These are phyloP conservation scores for Nothomitra cinnamomea DNA, from an alignment of 2,329 filamentous ascomycete genomes.

Conservation along the genomic window DNA sequence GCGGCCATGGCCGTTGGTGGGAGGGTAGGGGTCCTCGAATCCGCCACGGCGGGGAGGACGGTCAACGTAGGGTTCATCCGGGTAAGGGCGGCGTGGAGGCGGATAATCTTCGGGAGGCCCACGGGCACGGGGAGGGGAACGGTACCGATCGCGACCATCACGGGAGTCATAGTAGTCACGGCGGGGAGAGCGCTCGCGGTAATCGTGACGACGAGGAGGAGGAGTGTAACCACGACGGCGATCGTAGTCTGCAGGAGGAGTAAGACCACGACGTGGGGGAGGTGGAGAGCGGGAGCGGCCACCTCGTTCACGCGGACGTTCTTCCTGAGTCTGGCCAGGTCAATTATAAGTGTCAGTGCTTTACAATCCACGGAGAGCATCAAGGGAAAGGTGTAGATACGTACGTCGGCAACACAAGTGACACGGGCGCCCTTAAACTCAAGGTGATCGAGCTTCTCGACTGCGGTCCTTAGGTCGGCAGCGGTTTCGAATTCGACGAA, in stretches of 20 bases:
- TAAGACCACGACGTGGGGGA: slow-evolving; percentile 46
- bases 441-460: slow-evolving; percentile 83
- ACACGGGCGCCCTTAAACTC: slow-evolving; percentile 88
- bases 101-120: slow-evolving; percentile 55
- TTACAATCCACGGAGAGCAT: slow-evolving; percentile 16
- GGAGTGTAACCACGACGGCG: slow-evolving; percentile 79
- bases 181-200: slow-evolving; percentile 65
- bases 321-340: slow-evolving; percentile 52
- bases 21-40: slow-evolving; percentile 19
- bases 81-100: slow-evolving; percentile 45
- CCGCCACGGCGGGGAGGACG: slow-evolving; percentile 37
- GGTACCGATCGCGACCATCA: slow-evolving; percentile 55
- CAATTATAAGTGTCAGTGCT: slow-evolving; percentile 19
- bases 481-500: slow-evolving; percentile 97
- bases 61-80: slow-evolving; percentile 57
- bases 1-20: slow-evolving; percentile 4
- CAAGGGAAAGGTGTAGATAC: slow-evolving; percentile 24
- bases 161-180: slow-evolving; percentile 76
- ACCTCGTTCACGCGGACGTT: slow-evolving; percentile 49
- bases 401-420: slow-evolving; percentile 73
- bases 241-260: slow-evolving; percentile 58
- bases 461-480: slow-evolving; percentile 72
- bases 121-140: slow-evolving; percentile 59
- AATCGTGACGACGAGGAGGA: slow-evolving; percentile 66
- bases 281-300: slow-evolving; percentile 66